Base-by-base conservation (phyloP, 2,329 filamentous ascomycete genomes). In the Monosporascus cannonballus region DNA sequence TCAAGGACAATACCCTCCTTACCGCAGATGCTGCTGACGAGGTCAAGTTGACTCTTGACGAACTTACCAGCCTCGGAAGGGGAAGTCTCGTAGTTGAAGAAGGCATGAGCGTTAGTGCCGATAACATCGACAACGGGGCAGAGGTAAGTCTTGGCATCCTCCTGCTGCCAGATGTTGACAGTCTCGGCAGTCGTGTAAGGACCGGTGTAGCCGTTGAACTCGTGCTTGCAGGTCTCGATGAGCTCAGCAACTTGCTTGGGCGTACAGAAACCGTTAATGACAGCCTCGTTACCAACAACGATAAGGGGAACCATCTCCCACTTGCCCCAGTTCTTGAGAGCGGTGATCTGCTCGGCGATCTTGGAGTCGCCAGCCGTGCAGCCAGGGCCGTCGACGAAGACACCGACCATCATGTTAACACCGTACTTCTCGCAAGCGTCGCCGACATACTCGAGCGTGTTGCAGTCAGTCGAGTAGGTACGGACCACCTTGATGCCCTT, bases 401-500 rank as follows among this genome's bases (percentile, higher is more conserved):
- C 80, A 70, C 93, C 93, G 56, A 95, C 74, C 71, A 96, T 93
- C 71, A 96, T 76, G 70, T 86, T 85, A 55, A 96, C 67, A 55
- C 86, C 85, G 70, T 85, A 68, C 62, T 80, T 71, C 64, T 80
- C 71, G 73, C 80, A 85, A 54, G 89, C 88, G 44, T 74, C 71
- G 58, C 89, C 89, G 54, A 96, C 85, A 71, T 82, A 85, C 68
- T 84, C 73, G 56, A 96, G 87, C 51, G 86, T 87, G 72, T 81
- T 78, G 80, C 93, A 97, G 81, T 96, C 92, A 61, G 91, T 92
- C 59, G 87, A 90, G 84, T 97, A 97, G 68, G 94, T 78, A 71
- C 93, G 92, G 69, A 93, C 70, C 48, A 80, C 76, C 58, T 72
- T 73, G 81, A 92, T 90, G 55, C 87, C 88, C 59, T 81, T 80